These are phyloP conservation scores for Candida endomychidarum DNA, from an alignment of 805 yeast genomes.

Conservation along the genomic window DNA sequence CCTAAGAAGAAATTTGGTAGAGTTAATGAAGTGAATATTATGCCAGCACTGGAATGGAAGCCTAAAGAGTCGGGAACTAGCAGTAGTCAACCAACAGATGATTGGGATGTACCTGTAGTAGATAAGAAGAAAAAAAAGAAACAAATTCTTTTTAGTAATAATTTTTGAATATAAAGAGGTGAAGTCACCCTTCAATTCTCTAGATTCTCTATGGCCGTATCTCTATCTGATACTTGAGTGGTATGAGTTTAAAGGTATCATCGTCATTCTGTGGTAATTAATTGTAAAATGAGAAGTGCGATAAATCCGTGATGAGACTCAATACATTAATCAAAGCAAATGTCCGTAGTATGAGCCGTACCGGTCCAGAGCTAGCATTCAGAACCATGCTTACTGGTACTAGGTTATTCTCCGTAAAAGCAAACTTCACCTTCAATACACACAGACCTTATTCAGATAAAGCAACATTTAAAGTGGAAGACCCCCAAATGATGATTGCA, in stretches of 20 bases:
- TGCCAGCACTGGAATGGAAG: slow-evolving; percentile 21
- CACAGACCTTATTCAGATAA: neutral
- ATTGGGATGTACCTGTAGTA: slow-evolving; percentile 14
- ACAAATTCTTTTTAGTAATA: slow-evolving; percentile 5
- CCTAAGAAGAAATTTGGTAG: slow-evolving; percentile 48
- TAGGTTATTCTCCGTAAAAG: too few species aligned
- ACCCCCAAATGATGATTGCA: slow-evolving; percentile 81
- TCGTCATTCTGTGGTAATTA: too few species aligned
- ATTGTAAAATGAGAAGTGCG: too few species aligned
- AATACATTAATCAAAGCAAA: neutral
- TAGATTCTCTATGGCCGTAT: too few species aligned
- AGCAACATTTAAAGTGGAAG: slow-evolving; percentile 53
- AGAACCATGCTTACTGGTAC: too few species aligned
- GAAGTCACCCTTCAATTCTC: too few species aligned
- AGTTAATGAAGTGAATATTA: slow-evolving; percentile 46
- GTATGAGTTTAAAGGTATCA: too few species aligned
- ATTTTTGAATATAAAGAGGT: neutral
- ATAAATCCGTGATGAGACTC: neutral
- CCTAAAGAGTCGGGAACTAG: neutral
- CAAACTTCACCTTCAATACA: too few species aligned
- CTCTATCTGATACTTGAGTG: too few species aligned
- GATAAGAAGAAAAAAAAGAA: slow-evolving; percentile 15
- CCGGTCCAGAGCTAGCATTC: too few species aligned
- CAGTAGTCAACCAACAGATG: neutral
- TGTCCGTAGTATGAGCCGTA: neutral